Conservation (phyloP, 2,329 filamentous ascomycete genomes). For the Botrytis sinoallii region DNA sequence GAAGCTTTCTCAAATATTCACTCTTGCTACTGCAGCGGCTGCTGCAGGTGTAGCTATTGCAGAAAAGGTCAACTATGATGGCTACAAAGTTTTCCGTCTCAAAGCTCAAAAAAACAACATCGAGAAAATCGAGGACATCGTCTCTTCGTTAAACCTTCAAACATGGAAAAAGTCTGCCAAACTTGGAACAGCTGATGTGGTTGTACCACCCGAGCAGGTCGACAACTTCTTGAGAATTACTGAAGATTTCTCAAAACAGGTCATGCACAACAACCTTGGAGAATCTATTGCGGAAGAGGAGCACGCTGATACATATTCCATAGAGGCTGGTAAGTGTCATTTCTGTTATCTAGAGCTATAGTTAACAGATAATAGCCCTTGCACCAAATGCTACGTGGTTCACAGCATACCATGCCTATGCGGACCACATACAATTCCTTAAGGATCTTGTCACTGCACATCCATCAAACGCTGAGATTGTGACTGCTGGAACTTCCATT, state of each 20-base stretch:
- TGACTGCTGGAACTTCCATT: conserved; percentile 48
- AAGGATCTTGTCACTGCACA: conserved; percentile 46
- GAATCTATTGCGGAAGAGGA: conserved; percentile 43
- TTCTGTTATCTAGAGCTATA: conserved; percentile 20
- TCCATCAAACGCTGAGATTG: conserved; percentile 47
- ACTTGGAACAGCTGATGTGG: conserved; percentile 41
- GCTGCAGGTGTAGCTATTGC: neutral
- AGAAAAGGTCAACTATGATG: conserved; percentile 40
- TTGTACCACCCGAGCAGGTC: conserved; percentile 42
- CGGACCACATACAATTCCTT: conserved; percentile 50
- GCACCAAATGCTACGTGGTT: conserved; percentile 47
- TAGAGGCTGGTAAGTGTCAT: conserved; percentile 16
- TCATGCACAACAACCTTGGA: conserved; percentile 46
- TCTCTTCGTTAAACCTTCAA: conserved; percentile 39
- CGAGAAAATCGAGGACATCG: conserved; percentile 37
- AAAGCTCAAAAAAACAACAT: conserved; percentile 39
- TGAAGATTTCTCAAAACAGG: conserved; percentile 36
- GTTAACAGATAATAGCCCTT: conserved; percentile 23
- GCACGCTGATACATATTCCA: neutral
- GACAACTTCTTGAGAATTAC: conserved; percentile 40
- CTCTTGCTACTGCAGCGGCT: neutral
- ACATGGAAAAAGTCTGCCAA: conserved; percentile 38
- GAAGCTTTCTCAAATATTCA: conserved; percentile 10
- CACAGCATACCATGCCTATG: conserved; percentile 51
- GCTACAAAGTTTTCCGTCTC: conserved; percentile 41